Evolutionary conservation across 345 rosid species (phyloP), one percentile per base, ranked within the genome.

Genomic region (Murraya koenigii): DNA sequence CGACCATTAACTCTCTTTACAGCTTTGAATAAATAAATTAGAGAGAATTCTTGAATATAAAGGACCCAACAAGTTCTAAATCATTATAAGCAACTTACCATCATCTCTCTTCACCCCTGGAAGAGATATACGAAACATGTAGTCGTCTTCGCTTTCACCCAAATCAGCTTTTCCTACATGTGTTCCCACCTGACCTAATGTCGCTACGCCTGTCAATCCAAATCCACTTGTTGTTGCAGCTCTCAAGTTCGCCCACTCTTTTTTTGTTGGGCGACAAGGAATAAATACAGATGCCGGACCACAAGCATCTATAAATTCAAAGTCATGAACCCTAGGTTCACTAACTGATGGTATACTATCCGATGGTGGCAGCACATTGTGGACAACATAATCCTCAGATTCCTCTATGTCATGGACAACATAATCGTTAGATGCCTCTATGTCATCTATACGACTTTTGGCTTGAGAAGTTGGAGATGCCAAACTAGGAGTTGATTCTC

Each of bases 51-150:
- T 13, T 9, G 62, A 75, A 62, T 10, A 25, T 36, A 25, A 67
- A 28, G 71, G 76, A 73, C 32, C 39, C 61, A 60, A 15, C 22
- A 55, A 65, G 71, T n/a, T 52, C 19, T 14, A 9, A 54, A 54
- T 26, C 33, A 32, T 7, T 49, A 17, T 56, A 49, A 15, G 19
- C 47, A 72, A 79, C 88, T 85, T 84, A 88, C 97, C 87, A 63
- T 85, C 85, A 81, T 90, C 85, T 76, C 89, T 86, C 74, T 83
- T 80, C 41, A 92, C 97, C 54, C 97, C 94, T 0, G 97, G 93
- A 63, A 90, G 93, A 5, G 89, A 80, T 38, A 90, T 84, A 26
- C 90, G 90, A 52, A 92, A 90, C 33, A 87, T 72, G 84, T 92
- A 92, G 20, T 88, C 74, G 20, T 90, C 92, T 25, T 68, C 80